Evolutionary conservation across 192 early-diverging fungal species (phyloP), one percentile per base, ranked within the genome.

Genomic region (Lobosporangium transversale): DNA sequence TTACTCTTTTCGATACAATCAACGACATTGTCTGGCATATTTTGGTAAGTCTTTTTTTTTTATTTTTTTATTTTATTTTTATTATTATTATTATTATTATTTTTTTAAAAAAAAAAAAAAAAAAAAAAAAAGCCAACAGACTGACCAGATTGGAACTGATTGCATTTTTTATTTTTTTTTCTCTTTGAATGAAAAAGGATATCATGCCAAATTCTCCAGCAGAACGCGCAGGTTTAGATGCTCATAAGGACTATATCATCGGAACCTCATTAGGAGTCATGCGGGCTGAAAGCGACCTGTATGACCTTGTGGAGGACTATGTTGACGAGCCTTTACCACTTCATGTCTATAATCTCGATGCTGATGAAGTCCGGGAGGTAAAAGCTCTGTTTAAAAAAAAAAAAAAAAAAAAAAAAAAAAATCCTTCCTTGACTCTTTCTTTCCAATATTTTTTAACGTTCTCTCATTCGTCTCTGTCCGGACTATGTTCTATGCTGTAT

Each of bases 211-310:
- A 89, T 54, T 91, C 91, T 12, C 92, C 92, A 10, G 91, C 92
- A 15, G 85, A 83, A 70, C 71, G 66, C 62, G 91, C 92, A 14
- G 90, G 90, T 15, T 70, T 93, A 8, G 79, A 81, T n/a, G 67
- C 91, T n/a, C 76, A 87, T 45, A 80, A 83, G 10, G 92, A 93
- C 66, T 93, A 92, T 66, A 82, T 93, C 23, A 87, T 93, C 36
- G 92, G 89, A 40, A 85, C 85, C 2, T 89, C 88, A 33, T 64
- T 88, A 18, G 79, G 76, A 12, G 79, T 83, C 27, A 70, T 92
- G 52, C 52, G 78, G 23, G 78, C 73, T 23, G 85, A 91, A 67
- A 69, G 83, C 54, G 90, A 92, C 61, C 85, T 93, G 48, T 88
- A 86, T 51, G 66, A 83, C 5, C 56, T 93, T n/a, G 79, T 93